Evolutionary conservation across 768 basidiomycete species (phyloP).

Genomic region (Suillus fuscotomentosus): DNA sequence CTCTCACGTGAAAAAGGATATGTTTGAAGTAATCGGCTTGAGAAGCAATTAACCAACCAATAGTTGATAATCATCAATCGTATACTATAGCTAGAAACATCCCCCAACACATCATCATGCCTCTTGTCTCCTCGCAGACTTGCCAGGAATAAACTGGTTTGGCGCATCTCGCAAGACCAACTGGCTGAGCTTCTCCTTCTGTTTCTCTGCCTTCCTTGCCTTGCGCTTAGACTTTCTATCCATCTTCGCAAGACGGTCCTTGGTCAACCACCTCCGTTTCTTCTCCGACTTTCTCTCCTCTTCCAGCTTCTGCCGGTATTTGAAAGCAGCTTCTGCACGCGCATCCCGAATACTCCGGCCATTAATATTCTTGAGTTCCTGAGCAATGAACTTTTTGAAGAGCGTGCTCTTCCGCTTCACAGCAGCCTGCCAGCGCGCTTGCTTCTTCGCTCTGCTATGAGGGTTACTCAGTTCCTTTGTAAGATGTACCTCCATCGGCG

Average conservation of each 20-base stretch:
- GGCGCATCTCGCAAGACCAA: constrained; percentile 50
- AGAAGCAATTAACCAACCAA: not conserved
- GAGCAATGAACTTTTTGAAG: constrained; percentile 50
- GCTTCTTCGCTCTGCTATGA: constrained; percentile 80
- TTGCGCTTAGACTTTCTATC: constrained; percentile 37
- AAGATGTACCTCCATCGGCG: constrained; percentile 67
- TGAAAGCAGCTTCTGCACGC: constrained; percentile 72
- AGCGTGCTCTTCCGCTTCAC: constrained; percentile 46
- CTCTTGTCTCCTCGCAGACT: constrained; percentile 10
- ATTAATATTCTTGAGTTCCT: constrained; percentile 53
- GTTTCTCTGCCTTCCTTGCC: constrained; percentile 42
- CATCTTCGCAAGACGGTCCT: constrained; percentile 36
- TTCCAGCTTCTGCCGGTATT: constrained; percentile 61
- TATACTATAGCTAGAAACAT: not conserved
- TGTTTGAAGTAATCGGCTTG: not conserved
- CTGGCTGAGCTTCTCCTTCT: constrained; percentile 54
- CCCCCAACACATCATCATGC: not conserved
- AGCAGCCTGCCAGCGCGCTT: constrained; percentile 68
- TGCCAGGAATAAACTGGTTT: constrained; percentile 58
- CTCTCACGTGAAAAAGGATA: not conserved
- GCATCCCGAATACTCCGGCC: constrained; percentile 64
- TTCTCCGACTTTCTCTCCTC: constrained; percentile 57
- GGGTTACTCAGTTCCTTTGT: constrained; percentile 76
- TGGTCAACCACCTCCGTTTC: constrained; percentile 51
- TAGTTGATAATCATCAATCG: not conserved